Evolutionary conservation across 208 protist genomes (phyloP), one percentile per base, ranked within the genome.

Genomic region (Trypanosoma boissoni): DNA sequence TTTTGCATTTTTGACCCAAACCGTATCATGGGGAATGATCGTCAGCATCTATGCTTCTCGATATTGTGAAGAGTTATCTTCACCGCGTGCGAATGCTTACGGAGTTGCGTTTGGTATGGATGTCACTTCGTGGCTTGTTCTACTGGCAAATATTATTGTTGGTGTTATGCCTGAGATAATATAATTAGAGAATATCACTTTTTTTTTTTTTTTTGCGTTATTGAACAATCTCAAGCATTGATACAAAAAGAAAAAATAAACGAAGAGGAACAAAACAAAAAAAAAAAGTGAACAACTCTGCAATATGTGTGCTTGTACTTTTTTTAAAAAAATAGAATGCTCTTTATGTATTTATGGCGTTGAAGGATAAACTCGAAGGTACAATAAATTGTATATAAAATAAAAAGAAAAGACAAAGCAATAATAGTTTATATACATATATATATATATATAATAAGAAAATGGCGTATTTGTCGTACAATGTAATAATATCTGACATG

Each of bases 51-150:
- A 77, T 41, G 44, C 41, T 8, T 42, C 55, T 0, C 49, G 52
- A 27, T 66, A 66, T 55, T 80, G 75, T 58, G 32, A 61, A 28
- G 34, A 34, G 4, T 3, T 31, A 8, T 5, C 9, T 3, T n/a
- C 27, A 9, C 51, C 64, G 2, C 49, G 43, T 24, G 41, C 9
- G 16, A 52, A 39, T 23, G 59, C 72, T 14, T 90, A 84, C 65
- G 83, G 83, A 29, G 78, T 78, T 10, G 83, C 73, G 42, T 90
- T 90, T 34, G 83, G 78, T 18, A 54, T 90, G 14, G 72, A 54
- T 43, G 6, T 90, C 34, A 75, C 83, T 4, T 50, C 76, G 26
- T 90, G 83, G 83, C 21, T 76, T 10, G 3, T 85, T 18, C 48
- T 24, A 61, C 39, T 60, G 0, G 48, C 18, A 28, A 61, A 21